phyloP scores from a whole-genome alignment of 2,329 filamentous ascomycete genomes.

The Fusarium austroafricanum region DNA sequence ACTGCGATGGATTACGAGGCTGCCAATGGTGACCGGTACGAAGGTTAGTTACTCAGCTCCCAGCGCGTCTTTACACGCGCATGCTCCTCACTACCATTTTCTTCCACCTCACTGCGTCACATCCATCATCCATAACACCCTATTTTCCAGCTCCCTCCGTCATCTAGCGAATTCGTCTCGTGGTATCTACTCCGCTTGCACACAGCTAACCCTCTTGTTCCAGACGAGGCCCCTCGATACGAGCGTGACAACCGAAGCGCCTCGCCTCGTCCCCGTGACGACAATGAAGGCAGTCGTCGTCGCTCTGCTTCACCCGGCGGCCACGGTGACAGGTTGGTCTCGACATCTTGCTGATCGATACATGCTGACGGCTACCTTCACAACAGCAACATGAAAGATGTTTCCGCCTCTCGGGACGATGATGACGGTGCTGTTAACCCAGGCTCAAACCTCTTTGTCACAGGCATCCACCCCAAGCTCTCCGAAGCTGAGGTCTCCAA shows the following conservation, averaged over 20 bases:
- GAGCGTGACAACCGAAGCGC: constrained; percentile 75
- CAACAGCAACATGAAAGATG: constrained; percentile 63
- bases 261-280: constrained; percentile 72
- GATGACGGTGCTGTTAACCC: constrained; percentile 89
- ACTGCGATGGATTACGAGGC: constrained; percentile 78
- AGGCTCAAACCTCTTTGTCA: constrained; percentile 98
- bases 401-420: constrained; percentile 64
- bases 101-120: constrained; percentile 13
- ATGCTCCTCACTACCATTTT: constrained; percentile 1
- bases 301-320: constrained; percentile 71
- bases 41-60: constrained; percentile 61
- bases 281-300: constrained; percentile 68
- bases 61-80: constrained; percentile 37
- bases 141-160: background rate
- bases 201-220: constrained; percentile 17
- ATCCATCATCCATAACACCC: background rate
- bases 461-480: constrained; percentile 94
- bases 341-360: background rate
- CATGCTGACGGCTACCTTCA: constrained; percentile 17
- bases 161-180: no score
- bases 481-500: constrained; percentile 90
- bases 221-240: constrained; percentile 74
- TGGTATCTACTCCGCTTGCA: background rate
- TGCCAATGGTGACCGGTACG: constrained; percentile 74
- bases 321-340: constrained; percentile 52